These are phyloP conservation scores for Magnusiomyces paraingens DNA, from an alignment of 1,139 yeast genomes.

Conservation along the genomic window DNA sequence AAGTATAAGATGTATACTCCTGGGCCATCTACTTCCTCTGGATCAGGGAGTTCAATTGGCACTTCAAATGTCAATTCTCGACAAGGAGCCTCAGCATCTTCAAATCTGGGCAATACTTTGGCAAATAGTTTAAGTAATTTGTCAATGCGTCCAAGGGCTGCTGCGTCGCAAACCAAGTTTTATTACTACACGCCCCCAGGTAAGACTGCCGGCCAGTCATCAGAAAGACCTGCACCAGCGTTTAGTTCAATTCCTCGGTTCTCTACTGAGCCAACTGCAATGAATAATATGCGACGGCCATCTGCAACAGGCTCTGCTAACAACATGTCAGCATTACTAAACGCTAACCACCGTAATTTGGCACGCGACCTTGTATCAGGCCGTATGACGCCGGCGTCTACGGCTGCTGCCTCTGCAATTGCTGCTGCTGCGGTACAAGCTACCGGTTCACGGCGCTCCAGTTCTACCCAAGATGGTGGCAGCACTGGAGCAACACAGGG, in stretches of 20 bases:
- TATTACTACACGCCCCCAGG: constrained; percentile 16
- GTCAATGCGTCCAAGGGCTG: background rate
- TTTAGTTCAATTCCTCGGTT: constrained; percentile 10
- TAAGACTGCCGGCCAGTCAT: constrained; percentile 1
- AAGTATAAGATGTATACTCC: constrained; percentile 7
- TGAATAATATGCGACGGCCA: background rate
- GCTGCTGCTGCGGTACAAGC: constrained; percentile 1
- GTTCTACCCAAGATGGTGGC: background rate
- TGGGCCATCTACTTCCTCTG: background rate
- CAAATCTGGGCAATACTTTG: too few relatives aligned
- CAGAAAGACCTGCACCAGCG: constrained; percentile 13
- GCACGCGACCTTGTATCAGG: background rate
- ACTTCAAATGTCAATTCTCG: too few relatives aligned
- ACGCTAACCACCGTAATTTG: background rate
- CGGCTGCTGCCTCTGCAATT: background rate
- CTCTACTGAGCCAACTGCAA: background rate
- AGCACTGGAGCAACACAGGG: constrained; percentile 6
- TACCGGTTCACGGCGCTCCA: background rate
- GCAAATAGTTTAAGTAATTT: too few relatives aligned
- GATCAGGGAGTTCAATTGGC: background rate
- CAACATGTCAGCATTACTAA: background rate
- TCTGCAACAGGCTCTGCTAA: background rate
- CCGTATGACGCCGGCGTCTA: constrained; percentile 1
- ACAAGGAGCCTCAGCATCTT: too few relatives aligned
- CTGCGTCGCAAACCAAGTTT: constrained; percentile 10